Percentiles rank a stretch among this genome's conserved stretches.
Evolutionary conservation across 768 basidiomycete genomes (phyloP).

Genomic region (Boletus bicolor): DNA sequence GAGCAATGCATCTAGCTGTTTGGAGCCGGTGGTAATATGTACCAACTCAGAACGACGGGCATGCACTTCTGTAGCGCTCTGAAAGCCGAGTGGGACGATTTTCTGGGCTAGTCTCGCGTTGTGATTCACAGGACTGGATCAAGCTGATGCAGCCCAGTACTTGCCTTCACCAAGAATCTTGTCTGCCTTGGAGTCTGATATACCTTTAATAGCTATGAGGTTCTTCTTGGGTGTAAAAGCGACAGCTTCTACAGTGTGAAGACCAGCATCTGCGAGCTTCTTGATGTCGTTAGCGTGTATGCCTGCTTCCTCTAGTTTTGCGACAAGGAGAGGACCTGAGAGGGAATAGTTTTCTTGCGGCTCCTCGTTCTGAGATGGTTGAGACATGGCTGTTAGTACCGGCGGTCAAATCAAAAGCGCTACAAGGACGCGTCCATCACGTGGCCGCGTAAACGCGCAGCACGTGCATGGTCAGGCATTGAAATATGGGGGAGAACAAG

Average conservation of each 20-base stretch:
- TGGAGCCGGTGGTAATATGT: constrained; percentile 94
- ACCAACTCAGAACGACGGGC: constrained; percentile 92
- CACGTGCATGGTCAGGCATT: constrained; percentile 2
- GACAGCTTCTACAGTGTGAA: constrained; percentile 92
- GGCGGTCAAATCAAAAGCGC: not conserved
- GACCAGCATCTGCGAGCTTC: constrained; percentile 89
- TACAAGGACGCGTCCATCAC: constrained; percentile 30
- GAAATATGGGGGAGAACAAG: not conserved
- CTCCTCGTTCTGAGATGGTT: constrained; percentile 51
- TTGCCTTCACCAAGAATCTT: constrained; percentile 90
- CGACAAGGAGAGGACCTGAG: constrained; percentile 80
- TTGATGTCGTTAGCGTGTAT: constrained; percentile 89
- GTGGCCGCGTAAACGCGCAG: constrained; percentile 24
- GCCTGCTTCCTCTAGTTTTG: constrained; percentile 84
- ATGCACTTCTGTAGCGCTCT: constrained; percentile 97
- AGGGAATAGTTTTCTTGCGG: constrained; percentile 51
- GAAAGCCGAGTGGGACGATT: constrained; percentile 95
- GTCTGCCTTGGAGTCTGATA: constrained; percentile 95
- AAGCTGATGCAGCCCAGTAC: constrained; percentile 17
- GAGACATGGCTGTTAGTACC: constrained; percentile 33
- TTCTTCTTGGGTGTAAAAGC: constrained; percentile 96
- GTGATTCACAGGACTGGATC: constrained; percentile 2
- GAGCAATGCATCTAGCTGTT: constrained; percentile 90
- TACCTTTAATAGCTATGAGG: constrained; percentile 89
- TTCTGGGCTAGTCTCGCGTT: constrained; percentile 66